A percentile compares a stretch with the other conserved stretches of the same genome.
These are phyloP conservation scores for Cephalotrichum gorgonifer DNA, from an alignment of 2,329 filamentous ascomycete species.

Conservation along the genomic window DNA sequence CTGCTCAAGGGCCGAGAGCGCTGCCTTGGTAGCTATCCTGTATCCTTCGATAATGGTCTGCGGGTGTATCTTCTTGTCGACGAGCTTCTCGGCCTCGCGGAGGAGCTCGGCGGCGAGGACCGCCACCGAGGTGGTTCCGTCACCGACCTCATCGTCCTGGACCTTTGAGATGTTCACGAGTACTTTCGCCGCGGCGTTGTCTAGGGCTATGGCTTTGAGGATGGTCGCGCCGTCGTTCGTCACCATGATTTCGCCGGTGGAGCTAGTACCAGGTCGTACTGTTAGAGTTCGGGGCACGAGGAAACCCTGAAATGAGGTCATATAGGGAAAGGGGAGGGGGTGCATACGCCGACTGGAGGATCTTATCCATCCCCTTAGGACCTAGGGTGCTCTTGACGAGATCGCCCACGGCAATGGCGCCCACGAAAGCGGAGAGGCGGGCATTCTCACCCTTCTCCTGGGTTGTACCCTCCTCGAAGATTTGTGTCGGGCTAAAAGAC, in stretches of 20 bases:
- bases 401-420: constrained; percentile 94
- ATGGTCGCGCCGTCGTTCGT: constrained; percentile 99
- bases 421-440: constrained; percentile 94
- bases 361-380: constrained; percentile 99
- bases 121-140: constrained; percentile 95
- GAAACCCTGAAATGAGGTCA: constrained; percentile 12
- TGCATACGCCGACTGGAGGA: constrained; percentile 83
- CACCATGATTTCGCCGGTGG: constrained; percentile 93
- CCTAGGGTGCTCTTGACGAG: constrained; percentile 95
- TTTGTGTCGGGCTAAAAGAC: constrained; percentile 77
- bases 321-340: constrained; percentile 5
- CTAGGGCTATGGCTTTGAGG: constrained; percentile 93
- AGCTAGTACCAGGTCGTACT: constrained; percentile 47
- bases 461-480: constrained; percentile 93
- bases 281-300: too few relatives aligned
- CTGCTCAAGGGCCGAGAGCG: constrained; percentile 72
- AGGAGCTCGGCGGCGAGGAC: constrained; percentile 91
- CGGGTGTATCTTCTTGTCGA: constrained; percentile 97
- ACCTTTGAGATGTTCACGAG: constrained; percentile 99
- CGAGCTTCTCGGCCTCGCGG: constrained; percentile 91
- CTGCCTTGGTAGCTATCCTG: constrained; percentile 88
- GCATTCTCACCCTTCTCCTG: constrained; percentile 99
- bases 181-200: constrained; percentile 97
- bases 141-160: constrained; percentile 96
- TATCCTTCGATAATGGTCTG: constrained; percentile 99